Conservation (phyloP, 371 early-diverging fungal species). For the Fennellomyces sp. region DNA sequence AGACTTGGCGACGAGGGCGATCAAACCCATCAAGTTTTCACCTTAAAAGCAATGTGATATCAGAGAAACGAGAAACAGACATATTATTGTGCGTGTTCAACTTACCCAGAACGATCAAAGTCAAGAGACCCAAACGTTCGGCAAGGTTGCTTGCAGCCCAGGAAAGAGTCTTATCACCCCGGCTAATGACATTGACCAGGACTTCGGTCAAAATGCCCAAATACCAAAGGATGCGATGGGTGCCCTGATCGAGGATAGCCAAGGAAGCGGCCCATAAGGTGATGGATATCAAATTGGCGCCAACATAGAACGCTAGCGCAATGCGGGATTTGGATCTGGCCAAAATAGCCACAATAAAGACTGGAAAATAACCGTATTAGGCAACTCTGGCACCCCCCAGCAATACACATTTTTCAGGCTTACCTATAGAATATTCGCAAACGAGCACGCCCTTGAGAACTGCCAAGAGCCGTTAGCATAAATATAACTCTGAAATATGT, state of each 20-base stretch:
- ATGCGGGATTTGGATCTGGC: slow-evolving; percentile 48
- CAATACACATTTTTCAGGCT: no score
- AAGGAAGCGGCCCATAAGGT: slow-evolving; percentile 55
- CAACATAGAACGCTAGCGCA: slow-evolving; percentile 42
- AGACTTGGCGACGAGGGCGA: slow-evolving; percentile 36
- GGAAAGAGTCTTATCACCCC: slow-evolving; percentile 51
- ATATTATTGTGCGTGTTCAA: no score
- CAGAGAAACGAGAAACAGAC: no score
- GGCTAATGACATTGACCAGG: slow-evolving; percentile 49
- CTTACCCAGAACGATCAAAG: slow-evolving; percentile 55
- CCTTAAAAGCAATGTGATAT: slow-evolving; percentile 15
- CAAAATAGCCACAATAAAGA: slow-evolving; percentile 41
- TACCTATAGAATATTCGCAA: slow-evolving; percentile 61
- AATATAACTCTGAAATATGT: no score
- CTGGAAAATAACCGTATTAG: slow-evolving; percentile 13
- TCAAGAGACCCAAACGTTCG: slow-evolving; percentile 58
- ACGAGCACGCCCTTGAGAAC: slow-evolving; percentile 52
- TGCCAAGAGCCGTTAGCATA: no score
- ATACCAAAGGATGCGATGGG: slow-evolving; percentile 59
- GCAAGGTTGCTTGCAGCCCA: slow-evolving; percentile 67
- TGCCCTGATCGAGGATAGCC: slow-evolving; percentile 35
- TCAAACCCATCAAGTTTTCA: slow-evolving; percentile 52
- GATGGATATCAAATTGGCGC: slow-evolving; percentile 54
- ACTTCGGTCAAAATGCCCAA: slow-evolving; percentile 51
- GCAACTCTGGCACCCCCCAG: not conserved